These are phyloP conservation scores for Trichoderma hamatum DNA, from an alignment of 2,329 filamentous ascomycete species.

Conservation along the genomic window DNA sequence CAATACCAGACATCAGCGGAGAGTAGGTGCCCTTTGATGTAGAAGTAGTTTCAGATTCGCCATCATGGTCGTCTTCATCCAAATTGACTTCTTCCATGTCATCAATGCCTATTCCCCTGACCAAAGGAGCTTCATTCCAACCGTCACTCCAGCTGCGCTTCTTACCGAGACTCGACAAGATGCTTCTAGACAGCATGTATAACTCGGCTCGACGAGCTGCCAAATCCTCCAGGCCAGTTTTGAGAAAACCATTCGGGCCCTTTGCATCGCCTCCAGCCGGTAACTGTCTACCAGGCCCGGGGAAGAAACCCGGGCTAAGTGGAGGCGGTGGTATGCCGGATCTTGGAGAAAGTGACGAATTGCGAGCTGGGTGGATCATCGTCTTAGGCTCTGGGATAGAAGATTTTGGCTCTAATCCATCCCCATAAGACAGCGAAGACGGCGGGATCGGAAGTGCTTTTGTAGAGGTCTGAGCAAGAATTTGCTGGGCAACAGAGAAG, in stretches of 20 bases:
- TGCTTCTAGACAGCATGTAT: conserved; percentile 75
- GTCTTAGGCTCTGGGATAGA: conserved; percentile 70
- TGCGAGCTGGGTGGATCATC: conserved; percentile 69
- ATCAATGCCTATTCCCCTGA: conserved; percentile 48
- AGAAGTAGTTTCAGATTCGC: conserved; percentile 29
- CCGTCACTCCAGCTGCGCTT: conserved; percentile 75
- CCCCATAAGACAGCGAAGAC: conserved; percentile 52
- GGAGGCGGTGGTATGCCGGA: conserved; percentile 40
- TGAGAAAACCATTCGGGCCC: conserved; percentile 53
- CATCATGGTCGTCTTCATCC: conserved; percentile 44
- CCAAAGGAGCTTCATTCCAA: conserved; percentile 65
- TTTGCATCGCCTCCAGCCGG: conserved; percentile 45
- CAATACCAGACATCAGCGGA: conserved; percentile 41
- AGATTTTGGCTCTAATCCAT: conserved; percentile 61
- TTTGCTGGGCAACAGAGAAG: conserved; percentile 75
- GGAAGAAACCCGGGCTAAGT: conserved; percentile 57
- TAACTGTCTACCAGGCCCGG: conserved; percentile 48
- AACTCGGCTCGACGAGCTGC: conserved; percentile 83
- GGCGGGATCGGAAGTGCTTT: conserved; percentile 68
- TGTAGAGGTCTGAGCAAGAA: conserved; percentile 74
- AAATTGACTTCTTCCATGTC: conserved; percentile 63
- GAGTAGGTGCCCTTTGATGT: conserved; percentile 17
- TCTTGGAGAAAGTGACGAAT: conserved; percentile 60
- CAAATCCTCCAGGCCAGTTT: conserved; percentile 75
- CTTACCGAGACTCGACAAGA: conserved; percentile 74